phyloP scores from a whole-genome alignment of 768 basidiomycete species.

The Sarcodon aspratus region DNA sequence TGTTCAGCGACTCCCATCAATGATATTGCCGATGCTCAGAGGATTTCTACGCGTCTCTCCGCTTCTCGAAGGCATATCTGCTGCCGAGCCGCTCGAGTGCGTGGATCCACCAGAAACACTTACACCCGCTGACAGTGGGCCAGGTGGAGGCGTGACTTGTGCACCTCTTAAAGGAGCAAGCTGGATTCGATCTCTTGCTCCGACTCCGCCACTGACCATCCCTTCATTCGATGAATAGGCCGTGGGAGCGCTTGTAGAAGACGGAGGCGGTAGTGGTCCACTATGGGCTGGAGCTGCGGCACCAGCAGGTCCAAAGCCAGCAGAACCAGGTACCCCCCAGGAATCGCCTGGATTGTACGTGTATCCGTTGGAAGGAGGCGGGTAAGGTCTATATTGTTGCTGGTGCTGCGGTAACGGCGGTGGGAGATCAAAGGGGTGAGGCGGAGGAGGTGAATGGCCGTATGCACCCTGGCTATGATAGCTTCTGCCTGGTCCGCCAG shows the following conservation, averaged over 20 bases:
- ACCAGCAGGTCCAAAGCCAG: background rate
- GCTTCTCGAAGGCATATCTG: slow-evolving; percentile 1
- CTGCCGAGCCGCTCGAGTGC: background rate
- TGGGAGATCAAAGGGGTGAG: slow-evolving; percentile 10
- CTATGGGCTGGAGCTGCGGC: background rate
- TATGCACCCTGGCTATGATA: slow-evolving; percentile 5
- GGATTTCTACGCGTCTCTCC: slow-evolving; percentile 14
- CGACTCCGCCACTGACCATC: slow-evolving; percentile 12
- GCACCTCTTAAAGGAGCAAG: slow-evolving; percentile 38
- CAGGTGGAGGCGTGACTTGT: slow-evolving; percentile 6
- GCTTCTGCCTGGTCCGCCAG: slow-evolving; percentile 10
- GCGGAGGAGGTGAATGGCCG: slow-evolving; percentile 7
- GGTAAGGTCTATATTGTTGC: slow-evolving; percentile 6
- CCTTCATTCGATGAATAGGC: slow-evolving; percentile 10
- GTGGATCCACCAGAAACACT: background rate
- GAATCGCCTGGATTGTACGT: slow-evolving; percentile 2
- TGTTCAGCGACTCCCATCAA: slow-evolving; percentile 1
- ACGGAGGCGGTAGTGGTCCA: background rate
- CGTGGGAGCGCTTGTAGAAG: background rate
- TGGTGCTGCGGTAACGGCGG: slow-evolving; percentile 17
- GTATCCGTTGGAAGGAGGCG: slow-evolving; percentile 6
- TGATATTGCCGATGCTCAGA: slow-evolving; percentile 20
- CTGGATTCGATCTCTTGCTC: slow-evolving; percentile 32
- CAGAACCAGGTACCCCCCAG: slow-evolving; percentile 3
- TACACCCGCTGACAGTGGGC: background rate